Evolutionary conservation across 441 rosid species (phyloP).

Genomic region (Hura crepitans): DNA sequence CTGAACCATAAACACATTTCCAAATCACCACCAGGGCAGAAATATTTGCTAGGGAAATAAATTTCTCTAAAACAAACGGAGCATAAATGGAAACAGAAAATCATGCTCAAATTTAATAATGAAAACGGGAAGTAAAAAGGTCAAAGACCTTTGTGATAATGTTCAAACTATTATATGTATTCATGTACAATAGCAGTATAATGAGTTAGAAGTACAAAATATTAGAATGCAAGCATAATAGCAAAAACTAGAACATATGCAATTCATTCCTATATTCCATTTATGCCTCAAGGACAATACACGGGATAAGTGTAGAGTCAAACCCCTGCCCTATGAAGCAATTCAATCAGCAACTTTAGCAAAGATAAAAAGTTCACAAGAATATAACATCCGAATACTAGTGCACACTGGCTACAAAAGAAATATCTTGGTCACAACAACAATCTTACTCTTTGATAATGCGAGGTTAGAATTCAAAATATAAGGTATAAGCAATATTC

Average conservation of each 20-base stretch:
- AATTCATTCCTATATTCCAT: too few species aligned
- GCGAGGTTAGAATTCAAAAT: neutral
- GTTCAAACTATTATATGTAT: neutral
- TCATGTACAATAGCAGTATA: neutral
- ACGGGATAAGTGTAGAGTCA: too few species aligned
- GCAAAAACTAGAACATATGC: neutral
- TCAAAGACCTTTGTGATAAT: neutral
- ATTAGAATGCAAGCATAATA: neutral
- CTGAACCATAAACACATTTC: too few species aligned
- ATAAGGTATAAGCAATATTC: slow-evolving; percentile 15
- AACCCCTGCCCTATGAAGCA: too few species aligned
- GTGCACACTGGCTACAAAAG: neutral
- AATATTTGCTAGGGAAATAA: too few species aligned
- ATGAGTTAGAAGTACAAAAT: neutral
- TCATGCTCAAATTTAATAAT: neutral
- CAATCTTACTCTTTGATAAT: neutral
- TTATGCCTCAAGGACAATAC: too few species aligned
- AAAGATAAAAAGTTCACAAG: too few species aligned
- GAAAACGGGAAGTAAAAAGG: neutral
- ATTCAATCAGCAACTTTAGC: neutral
- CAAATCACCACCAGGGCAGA: too few species aligned
- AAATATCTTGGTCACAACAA: neutral
- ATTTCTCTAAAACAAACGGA: too few species aligned
- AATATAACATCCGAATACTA: neutral
- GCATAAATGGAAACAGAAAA: neutral